Evolutionary conservation across 2,329 filamentous ascomycete species (phyloP).

Genomic region (Neoscytalidium dimidiatum): DNA sequence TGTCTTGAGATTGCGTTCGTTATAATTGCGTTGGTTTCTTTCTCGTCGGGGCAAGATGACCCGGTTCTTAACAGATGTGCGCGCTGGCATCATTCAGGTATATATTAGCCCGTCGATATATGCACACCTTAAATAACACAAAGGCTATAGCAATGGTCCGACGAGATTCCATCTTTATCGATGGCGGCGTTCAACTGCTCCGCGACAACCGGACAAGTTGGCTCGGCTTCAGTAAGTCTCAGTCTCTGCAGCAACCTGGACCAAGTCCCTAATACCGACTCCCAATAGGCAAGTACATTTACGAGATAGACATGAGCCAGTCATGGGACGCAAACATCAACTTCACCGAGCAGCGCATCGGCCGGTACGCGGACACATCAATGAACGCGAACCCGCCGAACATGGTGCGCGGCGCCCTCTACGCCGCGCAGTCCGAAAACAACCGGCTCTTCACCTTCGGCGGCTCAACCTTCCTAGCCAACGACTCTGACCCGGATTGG

Average conservation of each 20-base stretch:
- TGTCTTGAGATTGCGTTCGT: background rate
- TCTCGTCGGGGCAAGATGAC: background rate
- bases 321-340: conserved; percentile 35
- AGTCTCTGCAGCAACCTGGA: no score
- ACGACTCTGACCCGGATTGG: conserved; percentile 34
- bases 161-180: conserved; percentile 10
- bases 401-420: conserved; percentile 32
- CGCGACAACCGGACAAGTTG: background rate
- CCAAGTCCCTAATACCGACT: background rate
- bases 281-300: conserved; percentile 17
- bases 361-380: conserved; percentile 26
- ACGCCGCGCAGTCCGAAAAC: conserved; percentile 26
- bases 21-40: background rate
- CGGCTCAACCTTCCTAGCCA: conserved; percentile 32
- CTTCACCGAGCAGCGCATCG: conserved; percentile 28
- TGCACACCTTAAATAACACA: background rate
- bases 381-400: conserved; percentile 26
- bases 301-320: conserved; percentile 29
- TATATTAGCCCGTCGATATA: background rate
- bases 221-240: conserved; percentile 18
- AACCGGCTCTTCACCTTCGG: conserved; percentile 36
- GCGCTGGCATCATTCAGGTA: conserved; percentile 6
- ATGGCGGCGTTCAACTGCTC: conserved; percentile 15
- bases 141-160: conserved; percentile 8
- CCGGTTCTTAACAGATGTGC: background rate